Percentiles rank a stretch among this genome's conserved stretches.
Conservation (phyloP, 352 stramenopile species). For the Phytophthora chlamydospora region DNA sequence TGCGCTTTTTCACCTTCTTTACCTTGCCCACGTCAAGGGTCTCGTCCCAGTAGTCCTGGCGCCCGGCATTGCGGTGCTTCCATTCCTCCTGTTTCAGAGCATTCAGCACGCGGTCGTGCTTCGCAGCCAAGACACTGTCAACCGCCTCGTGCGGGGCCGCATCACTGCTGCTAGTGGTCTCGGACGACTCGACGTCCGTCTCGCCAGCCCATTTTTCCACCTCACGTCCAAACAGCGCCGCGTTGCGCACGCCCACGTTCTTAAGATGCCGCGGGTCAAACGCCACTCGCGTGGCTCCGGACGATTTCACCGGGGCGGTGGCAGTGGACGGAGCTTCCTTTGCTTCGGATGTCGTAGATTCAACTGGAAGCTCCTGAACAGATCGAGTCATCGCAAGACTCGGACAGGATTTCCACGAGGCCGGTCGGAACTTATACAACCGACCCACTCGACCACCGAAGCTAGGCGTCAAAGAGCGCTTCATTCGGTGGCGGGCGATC, state of each 20-base stretch:
- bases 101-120: slow-evolving; percentile 77
- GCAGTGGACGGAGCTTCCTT: not conserved
- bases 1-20: slow-evolving; percentile 88
- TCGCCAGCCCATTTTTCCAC: slow-evolving; percentile 74
- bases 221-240: slow-evolving; percentile 61
- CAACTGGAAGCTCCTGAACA: slow-evolving; percentile 25
- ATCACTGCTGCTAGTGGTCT: slow-evolving; percentile 46
- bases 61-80: slow-evolving; percentile 66
- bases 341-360: slow-evolving; percentile 12
- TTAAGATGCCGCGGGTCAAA: slow-evolving; percentile 65
- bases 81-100: slow-evolving; percentile 79
- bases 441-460: slow-evolving; percentile 50
- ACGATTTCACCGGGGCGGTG: slow-evolving; percentile 5
- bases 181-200: slow-evolving; percentile 51
- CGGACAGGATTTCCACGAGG: slow-evolving; percentile 29
- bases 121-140: slow-evolving; percentile 45
- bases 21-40: slow-evolving; percentile 74
- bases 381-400: slow-evolving; percentile 38
- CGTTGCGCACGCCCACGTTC: slow-evolving; percentile 68
- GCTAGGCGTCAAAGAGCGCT: slow-evolving; percentile 31
- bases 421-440: slow-evolving; percentile 35
- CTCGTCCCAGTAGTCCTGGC: slow-evolving; percentile 82
- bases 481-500: slow-evolving; percentile 17
- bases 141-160: slow-evolving; percentile 26
- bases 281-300: slow-evolving; percentile 30